Percentiles rank a stretch among this genome's conserved stretches.
phyloP scores from a whole-genome alignment of 495 filamentous ascomycete species.

The Pseudotulostoma volvatum region DNA sequence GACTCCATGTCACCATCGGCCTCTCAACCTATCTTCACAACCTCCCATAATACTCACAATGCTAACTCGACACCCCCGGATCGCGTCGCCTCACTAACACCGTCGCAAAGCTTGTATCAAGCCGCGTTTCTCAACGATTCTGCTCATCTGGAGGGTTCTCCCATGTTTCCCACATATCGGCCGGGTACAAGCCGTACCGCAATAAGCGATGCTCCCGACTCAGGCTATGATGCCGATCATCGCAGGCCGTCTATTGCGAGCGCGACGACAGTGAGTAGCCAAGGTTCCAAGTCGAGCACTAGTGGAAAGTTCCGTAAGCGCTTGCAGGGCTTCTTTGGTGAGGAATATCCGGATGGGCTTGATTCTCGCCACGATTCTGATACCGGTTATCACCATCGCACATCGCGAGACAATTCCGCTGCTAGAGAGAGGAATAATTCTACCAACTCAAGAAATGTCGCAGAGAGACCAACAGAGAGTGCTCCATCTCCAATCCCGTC shows the following conservation, averaged over 20 bases:
- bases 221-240: slow-evolving; percentile 50
- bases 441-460: slow-evolving; percentile 36
- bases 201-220: slow-evolving; percentile 51
- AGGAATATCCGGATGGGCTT: slow-evolving; percentile 49
- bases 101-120: slow-evolving; percentile 20
- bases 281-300: slow-evolving; percentile 68
- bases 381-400: slow-evolving; percentile 31
- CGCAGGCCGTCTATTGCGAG: slow-evolving; percentile 82
- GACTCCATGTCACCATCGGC: slow-evolving; percentile 14
- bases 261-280: slow-evolving; percentile 75
- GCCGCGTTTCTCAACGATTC: slow-evolving; percentile 29
- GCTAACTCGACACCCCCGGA: slow-evolving; percentile 17
- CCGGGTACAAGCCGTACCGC: slow-evolving; percentile 43
- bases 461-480: slow-evolving; percentile 25
- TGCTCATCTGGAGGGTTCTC: slow-evolving; percentile 33
- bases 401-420: slow-evolving; percentile 34
- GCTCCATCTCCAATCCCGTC: slow-evolving; percentile 53
- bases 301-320: slow-evolving; percentile 56
- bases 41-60: slow-evolving; percentile 13
- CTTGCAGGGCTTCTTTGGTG: slow-evolving; percentile 73
- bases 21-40: too few species aligned
- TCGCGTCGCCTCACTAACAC: slow-evolving; percentile 21
- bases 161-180: slow-evolving; percentile 48
- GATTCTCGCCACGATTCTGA: slow-evolving; percentile 56
- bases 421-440: slow-evolving; percentile 63